Evolutionary conservation across 371 early-diverging fungal genomes (phyloP).

Genomic region (Haplosporangium sp.): DNA sequence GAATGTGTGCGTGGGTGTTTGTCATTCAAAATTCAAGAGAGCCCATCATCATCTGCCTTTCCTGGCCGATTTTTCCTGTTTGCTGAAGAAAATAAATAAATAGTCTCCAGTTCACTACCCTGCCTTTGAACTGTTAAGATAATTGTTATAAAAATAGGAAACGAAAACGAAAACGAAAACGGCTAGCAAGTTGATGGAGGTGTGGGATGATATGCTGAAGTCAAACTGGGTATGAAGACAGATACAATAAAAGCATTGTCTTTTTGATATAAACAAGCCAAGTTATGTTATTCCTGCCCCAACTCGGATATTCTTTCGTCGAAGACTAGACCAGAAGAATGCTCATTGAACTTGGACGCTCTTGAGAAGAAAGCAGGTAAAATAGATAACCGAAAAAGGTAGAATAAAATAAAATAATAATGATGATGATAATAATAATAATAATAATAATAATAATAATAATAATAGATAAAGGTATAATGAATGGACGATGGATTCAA

Average conservation of each 20-base stretch:
- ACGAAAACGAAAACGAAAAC: too few species aligned
- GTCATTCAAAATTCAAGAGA: constrained; percentile 14
- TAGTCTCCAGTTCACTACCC: neutral
- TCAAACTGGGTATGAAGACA: neutral
- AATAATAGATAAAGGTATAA: too few species aligned
- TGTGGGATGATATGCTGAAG: neutral
- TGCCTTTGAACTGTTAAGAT: neutral
- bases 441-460: too few species aligned
- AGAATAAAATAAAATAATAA: neutral
- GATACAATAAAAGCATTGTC: neutral
- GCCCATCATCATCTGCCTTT: neutral
- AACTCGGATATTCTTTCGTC: too few species aligned
- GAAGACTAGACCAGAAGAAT: neutral
- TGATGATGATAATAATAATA: too few species aligned
- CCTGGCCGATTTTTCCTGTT: neutral
- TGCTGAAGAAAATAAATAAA: neutral
- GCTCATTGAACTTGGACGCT: neutral
- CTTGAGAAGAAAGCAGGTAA: neutral
- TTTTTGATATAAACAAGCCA: too few species aligned
- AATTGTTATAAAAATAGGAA: neutral
- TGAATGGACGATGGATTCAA: neutral
- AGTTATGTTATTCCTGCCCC: too few species aligned
- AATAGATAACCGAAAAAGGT: neutral
- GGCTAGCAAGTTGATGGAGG: neutral
- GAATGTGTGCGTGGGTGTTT: neutral